Evolutionary conservation across 352 stramenopile genomes (phyloP), one percentile per base, ranked within the genome.

Genomic region (Globisporangium viniferum): DNA sequence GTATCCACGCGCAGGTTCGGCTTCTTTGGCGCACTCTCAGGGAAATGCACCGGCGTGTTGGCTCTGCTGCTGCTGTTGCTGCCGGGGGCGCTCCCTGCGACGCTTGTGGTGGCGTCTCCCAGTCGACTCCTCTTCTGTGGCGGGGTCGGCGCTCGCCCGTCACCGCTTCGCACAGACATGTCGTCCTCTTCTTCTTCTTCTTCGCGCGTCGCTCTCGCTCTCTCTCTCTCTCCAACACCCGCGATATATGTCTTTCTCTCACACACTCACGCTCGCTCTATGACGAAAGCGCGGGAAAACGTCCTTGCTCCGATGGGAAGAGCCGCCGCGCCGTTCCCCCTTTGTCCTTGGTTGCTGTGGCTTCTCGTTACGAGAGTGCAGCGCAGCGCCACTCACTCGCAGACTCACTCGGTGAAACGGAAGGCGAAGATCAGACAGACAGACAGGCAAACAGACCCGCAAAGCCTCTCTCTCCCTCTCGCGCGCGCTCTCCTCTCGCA

Each of bases 21-120:
- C 44, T 69, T 68, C 29, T 48, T 54, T 14, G 29, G 14, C 5
- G 46, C 15, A 27, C 10, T 33, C 29, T 53, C 29, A 1, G 12
- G 6, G 5, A 48, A 8, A 24, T 59, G 31, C 20, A 59, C 60
- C 24, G 60, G 60, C 5, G 60, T 66, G 18, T 39, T 54, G 15
- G 48, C 51, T 54, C 62, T 54, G 51, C 53, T 67, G 46, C 60
- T 66, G 49, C 24, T 67, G 29, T 48, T 36, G 22, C 44, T 64
- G 36, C 58, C 35, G 22, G 39, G 15, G 7, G 9, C 27, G 5
- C 59, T 64, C 2, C 36, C 53, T 2, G 46, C 1, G 29, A 9
- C 22, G 46, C 20, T 66, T 7, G n/a, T 66, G 46, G 57, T 51
- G 61, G 57, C n/a, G 20, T 62, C 33, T 4, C 33, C 33, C 20